Conservation (phyloP, 192 early-diverging fungal genomes). For the Backusella circina region DNA sequence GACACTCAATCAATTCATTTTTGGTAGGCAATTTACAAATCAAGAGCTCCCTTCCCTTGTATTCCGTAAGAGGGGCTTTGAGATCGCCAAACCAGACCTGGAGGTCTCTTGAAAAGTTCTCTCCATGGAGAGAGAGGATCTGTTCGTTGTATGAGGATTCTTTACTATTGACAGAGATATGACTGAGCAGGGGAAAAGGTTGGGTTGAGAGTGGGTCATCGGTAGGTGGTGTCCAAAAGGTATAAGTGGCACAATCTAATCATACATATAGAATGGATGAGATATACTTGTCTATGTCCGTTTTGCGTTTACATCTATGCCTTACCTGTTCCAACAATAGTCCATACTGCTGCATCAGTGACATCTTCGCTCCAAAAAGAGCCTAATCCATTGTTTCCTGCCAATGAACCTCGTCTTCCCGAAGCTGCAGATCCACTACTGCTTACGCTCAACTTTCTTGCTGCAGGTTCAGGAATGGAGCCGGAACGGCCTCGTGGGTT, state of each 20-base stretch:
- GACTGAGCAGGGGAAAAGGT: conserved; percentile 37
- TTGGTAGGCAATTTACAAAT: conserved; percentile 38
- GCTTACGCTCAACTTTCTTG: conserved; percentile 23
- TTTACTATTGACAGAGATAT: conserved; percentile 26
- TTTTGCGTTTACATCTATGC: neutral
- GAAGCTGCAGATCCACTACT: conserved; percentile 3
- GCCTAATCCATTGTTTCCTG: conserved; percentile 24
- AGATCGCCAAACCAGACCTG: conserved; percentile 70
- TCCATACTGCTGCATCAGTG: conserved; percentile 87
- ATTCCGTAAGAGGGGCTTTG: conserved; percentile 47
- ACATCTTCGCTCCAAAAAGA: conserved; percentile 76
- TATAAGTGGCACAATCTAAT: conserved; percentile 55
- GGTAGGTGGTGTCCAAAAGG: conserved; percentile 18
- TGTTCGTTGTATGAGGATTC: neutral
- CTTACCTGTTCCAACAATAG: conserved; percentile 81
- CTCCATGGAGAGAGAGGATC: conserved; percentile 59
- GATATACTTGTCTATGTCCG: no score
- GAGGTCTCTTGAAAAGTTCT: conserved; percentile 67
- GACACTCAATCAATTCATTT: conserved; percentile 23
- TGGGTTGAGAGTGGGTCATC: neutral
- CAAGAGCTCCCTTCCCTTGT: conserved; percentile 42
- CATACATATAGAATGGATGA: no score
- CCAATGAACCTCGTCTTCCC: neutral
- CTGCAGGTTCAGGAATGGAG: neutral
- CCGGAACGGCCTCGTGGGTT: neutral